phyloP scores from a whole-genome alignment of 495 filamentous ascomycete species.

The Hyaloscypha bicolor region DNA sequence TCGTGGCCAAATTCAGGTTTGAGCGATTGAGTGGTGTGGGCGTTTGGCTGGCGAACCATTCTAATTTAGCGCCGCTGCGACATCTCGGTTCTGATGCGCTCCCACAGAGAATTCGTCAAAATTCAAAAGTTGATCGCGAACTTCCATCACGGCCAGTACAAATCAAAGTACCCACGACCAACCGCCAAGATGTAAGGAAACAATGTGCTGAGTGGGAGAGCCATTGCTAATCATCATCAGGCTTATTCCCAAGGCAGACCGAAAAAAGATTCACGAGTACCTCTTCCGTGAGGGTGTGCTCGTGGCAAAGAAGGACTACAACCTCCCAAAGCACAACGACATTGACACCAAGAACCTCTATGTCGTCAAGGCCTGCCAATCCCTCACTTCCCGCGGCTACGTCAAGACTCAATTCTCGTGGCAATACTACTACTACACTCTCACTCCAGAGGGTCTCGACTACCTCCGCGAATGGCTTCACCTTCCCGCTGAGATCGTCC shows the following conservation, averaged over 20 bases:
- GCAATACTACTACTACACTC: conserved; percentile 99
- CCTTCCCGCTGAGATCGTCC: conserved; percentile 98
- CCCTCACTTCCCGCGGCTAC: conserved; percentile 93
- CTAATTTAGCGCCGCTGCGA: background rate
- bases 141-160: conserved; percentile 12
- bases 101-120: conserved; percentile 11
- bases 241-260: conserved; percentile 99
- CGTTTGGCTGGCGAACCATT: background rate
- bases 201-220: background rate
- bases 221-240: conserved; percentile 40
- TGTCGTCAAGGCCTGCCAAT: conserved; percentile 98
- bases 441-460: conserved; percentile 98
- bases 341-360: conserved; percentile 99
- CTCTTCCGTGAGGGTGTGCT: conserved; percentile 99
- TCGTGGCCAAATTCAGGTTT: no score
- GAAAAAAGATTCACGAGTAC: conserved; percentile 99
- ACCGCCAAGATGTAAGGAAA: conserved; percentile 57
- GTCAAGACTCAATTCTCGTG: conserved; percentile 99
- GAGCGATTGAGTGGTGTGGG: no score
- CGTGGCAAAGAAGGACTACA: conserved; percentile 98
- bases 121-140: conserved; percentile 15
- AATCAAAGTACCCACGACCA: conserved; percentile 8
- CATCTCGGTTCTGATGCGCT: background rate
- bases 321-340: conserved; percentile 88
- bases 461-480: conserved; percentile 99